Percentiles rank a stretch among this genome's conserved stretches.
Evolutionary conservation across 345 rosid genomes (phyloP).

Genomic region (Ailanthus altissimus): DNA sequence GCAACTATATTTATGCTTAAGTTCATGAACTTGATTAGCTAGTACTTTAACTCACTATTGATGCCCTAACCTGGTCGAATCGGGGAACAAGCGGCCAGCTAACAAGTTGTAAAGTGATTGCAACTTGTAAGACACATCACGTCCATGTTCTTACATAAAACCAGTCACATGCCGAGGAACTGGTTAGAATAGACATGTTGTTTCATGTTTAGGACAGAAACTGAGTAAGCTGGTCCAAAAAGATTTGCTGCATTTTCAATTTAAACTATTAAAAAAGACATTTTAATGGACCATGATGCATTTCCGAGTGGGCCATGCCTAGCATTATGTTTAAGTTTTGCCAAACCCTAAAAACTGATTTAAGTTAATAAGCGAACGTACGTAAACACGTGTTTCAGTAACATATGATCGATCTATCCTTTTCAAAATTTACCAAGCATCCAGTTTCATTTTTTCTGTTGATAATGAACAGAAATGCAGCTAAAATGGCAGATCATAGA

Average conservation of each 20-base stretch:
- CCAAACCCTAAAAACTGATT: background rate
- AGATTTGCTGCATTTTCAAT: background rate
- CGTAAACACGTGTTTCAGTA: too few relatives aligned
- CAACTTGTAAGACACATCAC: slow-evolving; percentile 15
- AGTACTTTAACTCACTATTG: background rate
- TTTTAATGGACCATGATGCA: background rate
- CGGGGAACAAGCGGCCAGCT: slow-evolving; percentile 1
- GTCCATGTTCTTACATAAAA: background rate
- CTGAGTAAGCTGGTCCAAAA: background rate
- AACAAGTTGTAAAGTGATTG: background rate
- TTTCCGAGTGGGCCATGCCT: background rate
- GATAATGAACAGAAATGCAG: background rate
- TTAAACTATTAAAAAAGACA: background rate
- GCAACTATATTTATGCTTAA: background rate
- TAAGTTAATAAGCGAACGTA: too few relatives aligned
- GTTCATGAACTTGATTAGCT: slow-evolving; percentile 17
- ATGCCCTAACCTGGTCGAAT: background rate
- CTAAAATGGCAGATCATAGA: background rate
- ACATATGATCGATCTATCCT: too few relatives aligned
- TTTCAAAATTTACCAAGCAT: too few relatives aligned
- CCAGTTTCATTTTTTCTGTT: too few relatives aligned
- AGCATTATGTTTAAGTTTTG: background rate
- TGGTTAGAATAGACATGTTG: slow-evolving; percentile 14
- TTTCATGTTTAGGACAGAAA: slow-evolving; percentile 18
- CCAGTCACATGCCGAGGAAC: slow-evolving; percentile 9